Evolutionary conservation across 768 basidiomycete species (phyloP), one percentile per base, ranked within the genome.

Genomic region (Auricularia sp.): DNA sequence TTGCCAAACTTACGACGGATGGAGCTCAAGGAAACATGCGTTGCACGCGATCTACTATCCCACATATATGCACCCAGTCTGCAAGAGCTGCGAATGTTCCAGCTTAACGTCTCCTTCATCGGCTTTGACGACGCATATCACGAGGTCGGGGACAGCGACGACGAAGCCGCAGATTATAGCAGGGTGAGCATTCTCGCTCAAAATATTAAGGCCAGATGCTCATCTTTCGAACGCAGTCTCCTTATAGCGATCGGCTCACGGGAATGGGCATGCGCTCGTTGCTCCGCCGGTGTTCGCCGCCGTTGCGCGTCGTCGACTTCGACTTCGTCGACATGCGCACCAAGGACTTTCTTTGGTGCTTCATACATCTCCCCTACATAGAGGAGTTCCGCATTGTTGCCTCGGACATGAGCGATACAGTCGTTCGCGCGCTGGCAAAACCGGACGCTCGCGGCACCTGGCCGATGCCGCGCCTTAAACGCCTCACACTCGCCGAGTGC

Each of bases 271-370:
- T 91, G 23, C 84, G 90, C 35, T 79, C 76, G 56, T 80, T 91
- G 63, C 79, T 90, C 36, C 70, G 74, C 8, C 82, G 86, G 10
- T 86, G 80, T 64, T 76, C 76, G 61, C 90, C 90, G 2, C 87
- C 87, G 14, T 75, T 91, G 47, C 78, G 79, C 60, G 73, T 84
- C 36, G 81, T 91, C 29, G 82, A 87, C 70, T 91, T 91, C 89
- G 86, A 91, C 69, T 87, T 85, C 68, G 86, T 87, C 62, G 90
- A 91, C 74, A 86, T 90, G 84, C 86, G 88, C 56, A 91, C 88
- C 36, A 91, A 90, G 74, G 90, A 91, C 71, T 91, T 91, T 70
- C 71, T 69, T 36, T 88, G 84, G 75, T 76, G 84, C 60, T 91
- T 91, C 67, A 82, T 84, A 64, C 77, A 79, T 43, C 75, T 88